Evolutionary conservation across 495 filamentous ascomycete species (phyloP).

Genomic region (Oidiodendron maius): DNA sequence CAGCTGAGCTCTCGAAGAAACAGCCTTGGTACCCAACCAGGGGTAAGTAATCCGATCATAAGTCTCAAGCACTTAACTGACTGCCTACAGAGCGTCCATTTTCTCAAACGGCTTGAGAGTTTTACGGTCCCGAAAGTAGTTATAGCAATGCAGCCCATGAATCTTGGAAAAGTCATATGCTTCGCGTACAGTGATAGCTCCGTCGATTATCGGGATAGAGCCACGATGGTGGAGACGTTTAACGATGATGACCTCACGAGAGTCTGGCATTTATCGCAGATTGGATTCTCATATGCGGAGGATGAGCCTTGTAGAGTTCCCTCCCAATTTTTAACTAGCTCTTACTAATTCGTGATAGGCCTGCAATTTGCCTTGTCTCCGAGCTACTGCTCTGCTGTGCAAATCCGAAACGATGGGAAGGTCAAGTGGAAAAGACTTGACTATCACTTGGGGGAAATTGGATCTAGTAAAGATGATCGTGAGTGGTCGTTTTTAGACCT

Average conservation of each 20-base stretch:
- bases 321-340: neutral
- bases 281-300: constrained; percentile 61
- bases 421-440: constrained; percentile 59
- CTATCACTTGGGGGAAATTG: constrained; percentile 38
- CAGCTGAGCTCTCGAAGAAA: constrained; percentile 62
- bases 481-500: constrained; percentile 13
- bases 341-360: constrained; percentile 31
- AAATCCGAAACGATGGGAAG: constrained; percentile 58
- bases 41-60: constrained; percentile 11
- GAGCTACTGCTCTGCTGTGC: constrained; percentile 60
- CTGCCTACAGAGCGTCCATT: constrained; percentile 43
- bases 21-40: constrained; percentile 25
- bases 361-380: constrained; percentile 68
- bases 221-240: constrained; percentile 59
- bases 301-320: constrained; percentile 40
- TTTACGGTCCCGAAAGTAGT: constrained; percentile 59
- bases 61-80: constrained; percentile 1
- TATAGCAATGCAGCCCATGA: constrained; percentile 58
- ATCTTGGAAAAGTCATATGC: constrained; percentile 61
- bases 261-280: constrained; percentile 63
- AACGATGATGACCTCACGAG: constrained; percentile 53
- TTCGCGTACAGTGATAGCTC: constrained; percentile 71
- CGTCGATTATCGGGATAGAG: constrained; percentile 68
- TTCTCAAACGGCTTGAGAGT: constrained; percentile 61
- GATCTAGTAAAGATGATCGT: constrained; percentile 35